Conservation (phyloP, 2,329 filamentous ascomycete genomes). For the Penicillium aurantiogriseum region DNA sequence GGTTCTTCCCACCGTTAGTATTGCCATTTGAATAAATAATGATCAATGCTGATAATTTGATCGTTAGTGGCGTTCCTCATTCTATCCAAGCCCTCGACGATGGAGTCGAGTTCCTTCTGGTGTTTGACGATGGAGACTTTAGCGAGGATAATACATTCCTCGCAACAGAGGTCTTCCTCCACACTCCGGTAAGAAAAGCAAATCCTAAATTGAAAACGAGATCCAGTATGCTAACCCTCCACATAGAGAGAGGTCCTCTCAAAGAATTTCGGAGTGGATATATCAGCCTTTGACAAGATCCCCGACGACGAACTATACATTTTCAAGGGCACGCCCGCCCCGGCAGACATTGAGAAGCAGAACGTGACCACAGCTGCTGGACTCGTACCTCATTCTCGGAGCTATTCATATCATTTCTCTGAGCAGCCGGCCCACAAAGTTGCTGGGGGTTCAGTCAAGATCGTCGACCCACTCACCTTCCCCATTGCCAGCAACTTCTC, state of each 20-base stretch:
- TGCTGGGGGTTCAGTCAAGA: conserved; percentile 68
- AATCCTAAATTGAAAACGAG: background rate
- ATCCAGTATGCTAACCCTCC: background rate
- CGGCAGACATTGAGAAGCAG: conserved; percentile 65
- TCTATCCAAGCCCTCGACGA: conserved; percentile 71
- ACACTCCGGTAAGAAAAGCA: conserved; percentile 31
- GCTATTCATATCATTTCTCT: conserved; percentile 69
- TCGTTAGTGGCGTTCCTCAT: conserved; percentile 63
- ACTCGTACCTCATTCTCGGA: conserved; percentile 64
- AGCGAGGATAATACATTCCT: conserved; percentile 73
- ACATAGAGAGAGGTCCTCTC: conserved; percentile 50
- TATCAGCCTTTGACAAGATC: conserved; percentile 59
- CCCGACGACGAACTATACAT: conserved; percentile 71
- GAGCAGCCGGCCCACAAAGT: conserved; percentile 65
- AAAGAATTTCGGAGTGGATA: conserved; percentile 54
- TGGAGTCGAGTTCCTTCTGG: conserved; percentile 63
- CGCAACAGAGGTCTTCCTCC: conserved; percentile 60
- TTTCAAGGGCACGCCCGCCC: conserved; percentile 65
- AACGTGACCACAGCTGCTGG: conserved; percentile 59
- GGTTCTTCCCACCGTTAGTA: conserved; percentile 70
- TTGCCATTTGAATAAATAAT: background rate
- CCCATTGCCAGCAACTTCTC: conserved; percentile 70
- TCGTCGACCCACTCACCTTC: conserved; percentile 75
- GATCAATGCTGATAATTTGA: background rate
- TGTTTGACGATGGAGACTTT: conserved; percentile 61